Evolutionary conservation across 345 rosid species (phyloP), one percentile per base, ranked within the genome.

Genomic region (Conringia planisiliqua): DNA sequence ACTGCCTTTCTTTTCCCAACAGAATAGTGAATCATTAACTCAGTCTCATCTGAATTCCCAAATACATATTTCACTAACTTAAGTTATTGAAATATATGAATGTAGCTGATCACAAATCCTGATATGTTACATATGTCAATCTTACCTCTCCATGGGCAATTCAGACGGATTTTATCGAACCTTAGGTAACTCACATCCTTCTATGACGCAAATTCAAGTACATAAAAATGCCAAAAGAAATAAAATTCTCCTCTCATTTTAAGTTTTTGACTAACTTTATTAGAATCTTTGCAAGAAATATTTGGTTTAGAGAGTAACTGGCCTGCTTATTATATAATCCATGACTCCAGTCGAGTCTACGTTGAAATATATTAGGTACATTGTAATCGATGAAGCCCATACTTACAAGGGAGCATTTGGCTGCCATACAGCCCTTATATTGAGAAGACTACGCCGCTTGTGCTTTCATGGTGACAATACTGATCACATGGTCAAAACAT

Each of bases 381-480:
- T 94, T 69, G 90, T 94, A 73, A 83, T 91, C 76, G 98, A 94
- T 84, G 97, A 94, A 86, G 93, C 97, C 80, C 98, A 94, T 86
- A 75, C 83, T 72, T 94, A 94, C 74, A 91, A 87, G 77, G 98
- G 98, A 79, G 93, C 98, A 79, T 91, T 94, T 79, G 98, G 98
- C 70, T 94, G 96, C 69, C 98, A 94, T 78, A 86, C 95, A 64
- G 91, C 98, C 81, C 89, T 94, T 35, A 91, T 94, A 82, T 72
- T 94, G 68, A 91, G 98, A 88, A 87, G 98, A 82, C 90, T 94
- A 58, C 83, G 87, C 46, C 86, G 98, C 61, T 82, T 94, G 30
- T 94, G 97, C 71, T 81, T 92, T 77, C 93, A 94, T 66, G 93
- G 98, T 94, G 62, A 87, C 58, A 39, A 48, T 60, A 75, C 59